phyloP scores from a whole-genome alignment of 148 eudicot genomes.

The Heliamphora exappendiculata region DNA sequence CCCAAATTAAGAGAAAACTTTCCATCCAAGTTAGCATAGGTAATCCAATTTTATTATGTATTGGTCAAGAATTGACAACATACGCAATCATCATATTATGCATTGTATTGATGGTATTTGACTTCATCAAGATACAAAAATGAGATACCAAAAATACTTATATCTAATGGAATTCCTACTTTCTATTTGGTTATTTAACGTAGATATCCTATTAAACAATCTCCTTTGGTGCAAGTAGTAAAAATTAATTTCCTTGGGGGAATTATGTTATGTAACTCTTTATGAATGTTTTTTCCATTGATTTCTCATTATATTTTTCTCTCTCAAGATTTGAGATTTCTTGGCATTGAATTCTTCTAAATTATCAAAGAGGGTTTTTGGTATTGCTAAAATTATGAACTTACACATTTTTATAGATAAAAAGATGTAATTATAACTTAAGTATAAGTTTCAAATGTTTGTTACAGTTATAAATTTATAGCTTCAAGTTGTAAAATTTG shows the following conservation, averaged over 20 bases:
- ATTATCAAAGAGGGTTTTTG: not conserved
- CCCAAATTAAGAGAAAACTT: not conserved
- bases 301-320: not conserved
- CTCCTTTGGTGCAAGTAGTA: conserved; percentile 1
- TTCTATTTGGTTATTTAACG: not conserved
- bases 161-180: not conserved
- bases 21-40: not conserved
- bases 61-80: not conserved
- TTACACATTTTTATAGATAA: too few relatives aligned
- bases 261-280: not conserved
- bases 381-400: too few relatives aligned
- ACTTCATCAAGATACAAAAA: not conserved
- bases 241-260: not conserved
- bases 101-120: not conserved
- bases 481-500: too few relatives aligned
- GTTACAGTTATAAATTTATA: too few relatives aligned
- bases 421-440: too few relatives aligned
- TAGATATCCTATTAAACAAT: not conserved
- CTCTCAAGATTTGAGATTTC: not conserved
- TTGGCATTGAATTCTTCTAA: not conserved
- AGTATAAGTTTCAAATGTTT: too few relatives aligned
- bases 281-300: not conserved
- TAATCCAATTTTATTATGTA: not conserved
- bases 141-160: not conserved
- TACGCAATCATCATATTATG: not conserved